phyloP scores from a whole-genome alignment of 495 filamentous ascomycete genomes.

The Penicillium paradoxum region DNA sequence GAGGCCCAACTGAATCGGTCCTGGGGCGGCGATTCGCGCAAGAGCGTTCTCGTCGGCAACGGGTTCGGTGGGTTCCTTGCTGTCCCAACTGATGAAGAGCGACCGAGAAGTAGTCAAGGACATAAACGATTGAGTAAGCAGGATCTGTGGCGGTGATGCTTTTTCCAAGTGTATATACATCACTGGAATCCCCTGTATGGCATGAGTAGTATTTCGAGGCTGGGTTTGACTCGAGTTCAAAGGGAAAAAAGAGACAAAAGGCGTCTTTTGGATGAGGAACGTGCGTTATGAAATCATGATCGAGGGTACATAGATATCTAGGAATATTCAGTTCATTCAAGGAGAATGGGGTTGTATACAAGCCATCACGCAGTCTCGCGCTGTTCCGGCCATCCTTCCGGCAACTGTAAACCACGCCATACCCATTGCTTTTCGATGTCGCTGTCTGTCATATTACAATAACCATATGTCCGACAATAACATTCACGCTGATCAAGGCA shows the following conservation, averaged over 20 bases:
- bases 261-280: neutral
- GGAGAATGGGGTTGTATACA: neutral
- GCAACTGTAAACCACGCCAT: slow-evolving; percentile 20
- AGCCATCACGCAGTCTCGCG: neutral
- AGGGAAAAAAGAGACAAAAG: neutral
- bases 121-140: slow-evolving; percentile 32
- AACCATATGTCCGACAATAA: slow-evolving; percentile 41
- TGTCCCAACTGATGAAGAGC: slow-evolving; percentile 56
- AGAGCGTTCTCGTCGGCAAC: slow-evolving; percentile 64
- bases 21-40: slow-evolving; percentile 58
- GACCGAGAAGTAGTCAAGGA: slow-evolving; percentile 36
- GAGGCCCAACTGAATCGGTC: slow-evolving; percentile 49
- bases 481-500: slow-evolving; percentile 34
- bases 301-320: neutral
- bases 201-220: neutral
- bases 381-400: slow-evolving; percentile 18
- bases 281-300: slow-evolving; percentile 7
- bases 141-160: slow-evolving; percentile 42
- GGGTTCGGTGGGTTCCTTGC: slow-evolving; percentile 78
- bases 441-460: slow-evolving; percentile 21
- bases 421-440: slow-evolving; percentile 21
- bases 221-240: neutral
- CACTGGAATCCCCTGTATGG: neutral
- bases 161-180: neutral
- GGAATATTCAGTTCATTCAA: neutral